Conservation (phyloP, 169 alveolate species). For the Perkinsus olseni region DNA sequence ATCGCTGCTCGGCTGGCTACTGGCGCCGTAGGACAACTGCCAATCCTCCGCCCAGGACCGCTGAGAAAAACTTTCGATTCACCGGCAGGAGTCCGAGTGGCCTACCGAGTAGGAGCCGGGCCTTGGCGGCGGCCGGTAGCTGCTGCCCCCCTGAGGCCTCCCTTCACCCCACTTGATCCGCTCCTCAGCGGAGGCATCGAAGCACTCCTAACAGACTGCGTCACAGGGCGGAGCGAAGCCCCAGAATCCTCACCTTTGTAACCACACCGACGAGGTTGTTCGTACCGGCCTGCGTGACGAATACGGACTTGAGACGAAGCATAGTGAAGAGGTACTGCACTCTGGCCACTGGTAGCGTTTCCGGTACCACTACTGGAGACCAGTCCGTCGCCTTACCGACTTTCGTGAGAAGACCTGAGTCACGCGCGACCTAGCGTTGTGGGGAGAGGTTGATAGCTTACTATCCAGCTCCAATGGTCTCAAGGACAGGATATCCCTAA, state of each 20-base stretch:
- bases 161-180: background rate
- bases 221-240: background rate
- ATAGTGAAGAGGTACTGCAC: conserved; percentile 57
- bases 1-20: background rate
- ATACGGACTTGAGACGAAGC: conserved; percentile 50
- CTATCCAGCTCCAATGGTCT: conserved; percentile 37
- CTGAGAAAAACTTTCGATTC: background rate
- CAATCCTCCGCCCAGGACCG: background rate
- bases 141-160: background rate
- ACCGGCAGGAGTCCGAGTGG: background rate
- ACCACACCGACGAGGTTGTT: background rate
- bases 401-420: conserved; percentile 34
- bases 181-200: background rate
- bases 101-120: background rate
- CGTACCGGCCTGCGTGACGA: conserved; percentile 42
- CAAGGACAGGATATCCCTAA: conserved; percentile 21
- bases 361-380: conserved; percentile 50
- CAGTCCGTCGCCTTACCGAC: conserved; percentile 21
- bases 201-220: background rate
- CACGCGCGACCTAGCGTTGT: no score
- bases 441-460: no score
- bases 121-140: background rate
- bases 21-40: background rate
- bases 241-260: background rate
- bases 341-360: conserved; percentile 40